phyloP scores from a whole-genome alignment of 352 stramenopile genomes.

The Thraustotheca clavata region DNA sequence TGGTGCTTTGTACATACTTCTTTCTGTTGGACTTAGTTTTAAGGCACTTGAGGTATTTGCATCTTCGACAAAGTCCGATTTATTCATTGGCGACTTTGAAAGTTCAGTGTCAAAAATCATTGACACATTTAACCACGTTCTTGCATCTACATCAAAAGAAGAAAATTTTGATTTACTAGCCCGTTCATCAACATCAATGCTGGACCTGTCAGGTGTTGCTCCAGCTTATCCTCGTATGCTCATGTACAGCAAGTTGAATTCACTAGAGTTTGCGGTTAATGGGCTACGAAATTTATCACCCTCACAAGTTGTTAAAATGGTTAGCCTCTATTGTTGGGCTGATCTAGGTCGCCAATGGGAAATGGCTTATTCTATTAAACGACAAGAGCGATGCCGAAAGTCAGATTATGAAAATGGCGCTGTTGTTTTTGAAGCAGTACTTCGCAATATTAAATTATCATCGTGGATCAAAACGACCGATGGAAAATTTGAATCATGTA shows the following conservation, averaged over 20 bases:
- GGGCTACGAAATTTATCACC: neutral
- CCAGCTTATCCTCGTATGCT: neutral
- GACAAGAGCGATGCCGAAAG: neutral
- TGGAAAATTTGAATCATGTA: neutral
- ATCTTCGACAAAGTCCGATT: no score
- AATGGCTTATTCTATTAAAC: neutral
- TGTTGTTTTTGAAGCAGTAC: neutral
- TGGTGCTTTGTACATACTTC: no score
- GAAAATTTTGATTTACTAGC: no score
- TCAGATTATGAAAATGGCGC: neutral
- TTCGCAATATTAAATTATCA: constrained; percentile 12
- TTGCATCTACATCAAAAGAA: no score
- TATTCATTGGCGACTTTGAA: no score
- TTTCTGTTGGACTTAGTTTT: no score
- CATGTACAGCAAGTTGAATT: neutral
- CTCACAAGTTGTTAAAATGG: neutral
- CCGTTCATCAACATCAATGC: no score
- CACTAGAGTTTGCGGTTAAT: neutral
- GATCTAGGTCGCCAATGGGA: constrained; percentile 12
- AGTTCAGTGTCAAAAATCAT: no score
- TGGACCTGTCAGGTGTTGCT: no score
- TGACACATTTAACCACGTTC: no score
- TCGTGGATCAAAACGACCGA: neutral
- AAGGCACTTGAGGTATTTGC: no score
- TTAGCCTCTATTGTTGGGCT: constrained; percentile 11